These are phyloP conservation scores for Penicillium cinerascens DNA, from an alignment of 495 filamentous ascomycete species.

Conservation along the genomic window DNA sequence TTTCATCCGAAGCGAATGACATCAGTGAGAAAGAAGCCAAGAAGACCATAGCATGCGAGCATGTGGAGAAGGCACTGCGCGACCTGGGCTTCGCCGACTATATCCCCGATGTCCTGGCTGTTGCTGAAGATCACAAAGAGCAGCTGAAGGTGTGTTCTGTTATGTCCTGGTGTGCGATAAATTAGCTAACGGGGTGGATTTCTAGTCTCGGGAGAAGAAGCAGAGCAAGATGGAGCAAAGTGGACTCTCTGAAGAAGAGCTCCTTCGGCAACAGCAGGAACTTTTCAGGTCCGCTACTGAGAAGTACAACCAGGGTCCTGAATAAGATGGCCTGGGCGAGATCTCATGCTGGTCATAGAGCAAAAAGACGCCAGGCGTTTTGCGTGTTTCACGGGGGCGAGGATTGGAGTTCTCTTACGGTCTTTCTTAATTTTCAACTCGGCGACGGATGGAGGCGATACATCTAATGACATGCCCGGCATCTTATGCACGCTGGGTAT, in stretches of 20 bases:
- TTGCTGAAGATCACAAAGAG: constrained; percentile 88
- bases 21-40: constrained; percentile 97
- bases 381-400: background rate
- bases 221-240: constrained; percentile 94
- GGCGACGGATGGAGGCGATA: constrained; percentile 2
- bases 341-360: constrained; percentile 42
- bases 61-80: constrained; percentile 87
- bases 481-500: constrained; percentile 5
- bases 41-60: constrained; percentile 96
- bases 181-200: too few relatives aligned
- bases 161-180: background rate
- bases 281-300: constrained; percentile 80
- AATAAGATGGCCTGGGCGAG: constrained; percentile 18
- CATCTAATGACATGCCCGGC: constrained; percentile 9
- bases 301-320: constrained; percentile 60
- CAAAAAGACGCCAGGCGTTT: constrained; percentile 25
- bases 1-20: constrained; percentile 96
- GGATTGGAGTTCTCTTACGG: background rate
- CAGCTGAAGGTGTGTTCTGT: constrained; percentile 69
- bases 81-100: constrained; percentile 91
- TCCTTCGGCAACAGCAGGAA: constrained; percentile 83
- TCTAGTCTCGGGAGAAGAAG: constrained; percentile 89
- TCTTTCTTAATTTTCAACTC: background rate
- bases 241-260: constrained; percentile 82
- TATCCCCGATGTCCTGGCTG: constrained; percentile 77